phyloP scores from a whole-genome alignment of 352 stramenopile species.

The Globisporangium uncinulatum region DNA sequence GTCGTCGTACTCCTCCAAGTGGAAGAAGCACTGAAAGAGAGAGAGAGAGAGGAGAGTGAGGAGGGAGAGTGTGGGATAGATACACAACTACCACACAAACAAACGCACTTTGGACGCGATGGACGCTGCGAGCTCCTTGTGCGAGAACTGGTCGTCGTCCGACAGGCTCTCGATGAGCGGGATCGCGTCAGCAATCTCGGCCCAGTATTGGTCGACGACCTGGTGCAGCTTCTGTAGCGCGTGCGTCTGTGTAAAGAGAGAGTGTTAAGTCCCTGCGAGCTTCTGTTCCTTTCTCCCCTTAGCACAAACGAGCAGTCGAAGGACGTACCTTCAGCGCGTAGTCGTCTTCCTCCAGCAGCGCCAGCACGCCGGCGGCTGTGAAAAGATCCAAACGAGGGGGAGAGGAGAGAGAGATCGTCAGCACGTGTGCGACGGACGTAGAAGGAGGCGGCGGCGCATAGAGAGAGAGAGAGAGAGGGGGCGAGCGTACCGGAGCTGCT shows the following conservation, averaged over 20 bases:
- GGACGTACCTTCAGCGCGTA: slow-evolving; percentile 72
- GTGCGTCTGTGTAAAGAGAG: slow-evolving; percentile 42
- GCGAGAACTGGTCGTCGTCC: slow-evolving; percentile 89
- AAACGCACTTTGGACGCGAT: slow-evolving; percentile 82
- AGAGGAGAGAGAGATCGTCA: background rate
- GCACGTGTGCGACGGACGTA: background rate
- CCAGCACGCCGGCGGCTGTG: slow-evolving; percentile 81
- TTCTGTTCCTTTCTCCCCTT: too few species aligned
- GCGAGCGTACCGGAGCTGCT: slow-evolving; percentile 9
- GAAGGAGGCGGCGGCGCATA: background rate
- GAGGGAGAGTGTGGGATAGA: background rate
- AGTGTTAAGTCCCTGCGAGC: too few species aligned
- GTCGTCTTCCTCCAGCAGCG: slow-evolving; percentile 90
- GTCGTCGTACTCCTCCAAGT: slow-evolving; percentile 97
- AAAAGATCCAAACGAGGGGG: slow-evolving; percentile 9
- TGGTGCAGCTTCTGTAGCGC: slow-evolving; percentile 89
- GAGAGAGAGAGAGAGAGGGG: background rate
- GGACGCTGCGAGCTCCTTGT: slow-evolving; percentile 87
- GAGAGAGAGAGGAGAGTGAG: slow-evolving; percentile 9
- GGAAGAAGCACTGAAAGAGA: slow-evolving; percentile 92
- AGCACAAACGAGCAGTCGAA: background rate
- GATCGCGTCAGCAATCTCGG: slow-evolving; percentile 90
- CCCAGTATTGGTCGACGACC: slow-evolving; percentile 93
- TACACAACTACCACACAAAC: background rate
- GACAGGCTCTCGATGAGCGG: slow-evolving; percentile 92